A percentile compares a stretch with the other conserved stretches of the same genome.
phyloP scores from a whole-genome alignment of 1,139 yeast species.

The Debaryomyces subglobosus region DNA sequence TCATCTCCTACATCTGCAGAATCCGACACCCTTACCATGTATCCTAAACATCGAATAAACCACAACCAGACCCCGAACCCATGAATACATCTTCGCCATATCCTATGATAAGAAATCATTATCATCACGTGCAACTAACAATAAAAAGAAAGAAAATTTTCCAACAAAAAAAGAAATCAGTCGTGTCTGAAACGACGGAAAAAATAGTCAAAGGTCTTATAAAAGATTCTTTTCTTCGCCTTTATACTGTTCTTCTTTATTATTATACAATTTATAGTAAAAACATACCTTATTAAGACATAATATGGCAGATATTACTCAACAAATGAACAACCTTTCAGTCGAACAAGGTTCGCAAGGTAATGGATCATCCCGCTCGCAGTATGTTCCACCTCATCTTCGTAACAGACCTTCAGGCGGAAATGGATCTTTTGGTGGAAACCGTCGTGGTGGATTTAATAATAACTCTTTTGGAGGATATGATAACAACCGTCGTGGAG shows the following conservation, averaged over 20 bases:
- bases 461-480: constrained; percentile 13
- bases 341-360: constrained; percentile 29
- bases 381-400: constrained; percentile 75
- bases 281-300: constrained; percentile 8
- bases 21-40: constrained; percentile 10
- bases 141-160: constrained; percentile 7
- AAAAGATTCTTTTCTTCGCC: constrained; percentile 12
- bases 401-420: constrained; percentile 38
- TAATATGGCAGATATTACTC: constrained; percentile 45
- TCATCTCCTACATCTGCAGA: constrained; percentile 14
- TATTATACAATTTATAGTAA: constrained; percentile 5
- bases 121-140: constrained; percentile 7
- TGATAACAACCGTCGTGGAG: constrained; percentile 14
- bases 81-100: background rate
- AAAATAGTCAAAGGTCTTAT: constrained; percentile 10
- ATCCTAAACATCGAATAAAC: constrained; percentile 4
- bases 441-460: constrained; percentile 18
- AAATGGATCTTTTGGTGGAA: constrained; percentile 17
- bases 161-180: constrained; percentile 4
- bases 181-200: constrained; percentile 5
- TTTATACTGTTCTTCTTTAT: constrained; percentile 3
- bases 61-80: background rate
- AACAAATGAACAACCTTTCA: constrained; percentile 48
- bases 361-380: constrained; percentile 20
- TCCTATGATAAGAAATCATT: constrained; percentile 1